These are phyloP conservation scores for Striga asiatica DNA, from an alignment of 257 asterid genomes.

Conservation along the genomic window DNA sequence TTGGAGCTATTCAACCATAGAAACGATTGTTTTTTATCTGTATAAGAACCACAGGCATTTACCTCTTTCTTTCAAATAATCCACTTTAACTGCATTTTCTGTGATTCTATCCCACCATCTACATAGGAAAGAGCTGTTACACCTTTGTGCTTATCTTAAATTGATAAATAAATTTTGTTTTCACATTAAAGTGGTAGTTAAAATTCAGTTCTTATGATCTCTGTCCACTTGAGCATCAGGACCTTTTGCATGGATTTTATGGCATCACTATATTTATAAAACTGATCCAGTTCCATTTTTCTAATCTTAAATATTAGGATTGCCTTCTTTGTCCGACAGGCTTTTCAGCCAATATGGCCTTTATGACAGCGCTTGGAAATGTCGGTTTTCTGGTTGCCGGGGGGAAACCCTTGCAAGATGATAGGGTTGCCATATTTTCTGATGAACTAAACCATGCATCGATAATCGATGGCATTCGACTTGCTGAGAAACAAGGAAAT, in stretches of 20 bases:
- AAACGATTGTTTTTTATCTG: not conserved
- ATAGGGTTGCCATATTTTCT: constrained; percentile 76
- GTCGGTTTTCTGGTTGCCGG: constrained; percentile 52
- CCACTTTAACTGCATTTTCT: not conserved
- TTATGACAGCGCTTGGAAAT: constrained; percentile 76
- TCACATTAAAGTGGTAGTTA: not conserved
- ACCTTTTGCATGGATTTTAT: not conserved
- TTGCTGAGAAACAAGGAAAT: constrained; percentile 78
- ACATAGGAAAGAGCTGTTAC: not conserved
- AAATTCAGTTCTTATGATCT: not conserved
- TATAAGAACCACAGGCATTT: not conserved
- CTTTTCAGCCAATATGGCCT: constrained; percentile 99
- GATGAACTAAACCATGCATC: constrained; percentile 97
- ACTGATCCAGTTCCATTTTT: constrained; percentile 35
- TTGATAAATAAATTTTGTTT: not conserved
- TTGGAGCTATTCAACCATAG: too few relatives aligned
- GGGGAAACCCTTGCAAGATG: constrained; percentile 38
- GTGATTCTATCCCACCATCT: not conserved
- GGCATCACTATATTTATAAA: not conserved
- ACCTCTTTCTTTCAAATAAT: not conserved
- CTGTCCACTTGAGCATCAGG: constrained; percentile 6
- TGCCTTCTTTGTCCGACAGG: constrained; percentile 99
- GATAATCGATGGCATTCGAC: constrained; percentile 93
- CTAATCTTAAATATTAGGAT: constrained; percentile 69
- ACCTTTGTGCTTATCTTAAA: not conserved